phyloP scores from a whole-genome alignment of 1,284 basidiomycete species.

The Ustilago crameri region DNA sequence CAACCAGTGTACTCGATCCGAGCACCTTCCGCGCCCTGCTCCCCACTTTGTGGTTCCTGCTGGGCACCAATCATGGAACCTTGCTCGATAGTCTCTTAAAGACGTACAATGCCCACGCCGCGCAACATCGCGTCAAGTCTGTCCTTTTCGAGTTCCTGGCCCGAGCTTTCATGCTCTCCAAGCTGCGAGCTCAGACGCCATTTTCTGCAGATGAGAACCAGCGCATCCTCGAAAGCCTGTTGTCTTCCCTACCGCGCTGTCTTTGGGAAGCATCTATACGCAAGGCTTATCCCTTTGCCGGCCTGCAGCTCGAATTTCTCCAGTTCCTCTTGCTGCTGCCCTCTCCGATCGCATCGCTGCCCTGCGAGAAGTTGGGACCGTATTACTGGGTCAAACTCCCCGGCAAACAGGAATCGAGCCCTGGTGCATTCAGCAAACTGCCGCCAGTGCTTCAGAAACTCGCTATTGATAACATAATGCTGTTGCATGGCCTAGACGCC shows the following conservation, averaged over 20 bases:
- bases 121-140: conserved; percentile 36
- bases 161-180: conserved; percentile 30
- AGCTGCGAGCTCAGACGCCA: conserved; percentile 12
- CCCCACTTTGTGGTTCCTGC: conserved; percentile 54
- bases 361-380: conserved; percentile 29
- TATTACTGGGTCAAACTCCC: conserved; percentile 46
- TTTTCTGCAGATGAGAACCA: conserved; percentile 14
- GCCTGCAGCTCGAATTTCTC: conserved; percentile 30
- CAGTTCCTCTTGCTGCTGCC: conserved; percentile 38
- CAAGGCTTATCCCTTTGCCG: conserved; percentile 17
- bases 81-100: conserved; percentile 32
- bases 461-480: conserved; percentile 24
- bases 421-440: conserved; percentile 31
- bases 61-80: conserved; percentile 33
- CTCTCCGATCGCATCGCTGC: conserved; percentile 11
- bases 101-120: conserved; percentile 30
- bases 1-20: conserved; percentile 25
- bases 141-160: conserved; percentile 54
- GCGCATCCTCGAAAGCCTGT: conserved; percentile 16
- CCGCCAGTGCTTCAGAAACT: conserved; percentile 22
- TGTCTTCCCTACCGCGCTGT: conserved; percentile 28
- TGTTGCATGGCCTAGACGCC: conserved; percentile 15
- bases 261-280: conserved; percentile 31
- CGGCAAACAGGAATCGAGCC: conserved; percentile 22
- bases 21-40: conserved; percentile 47